Base-by-base conservation (phyloP, 2,329 filamentous ascomycete species). In the Phoma herbarum region DNA sequence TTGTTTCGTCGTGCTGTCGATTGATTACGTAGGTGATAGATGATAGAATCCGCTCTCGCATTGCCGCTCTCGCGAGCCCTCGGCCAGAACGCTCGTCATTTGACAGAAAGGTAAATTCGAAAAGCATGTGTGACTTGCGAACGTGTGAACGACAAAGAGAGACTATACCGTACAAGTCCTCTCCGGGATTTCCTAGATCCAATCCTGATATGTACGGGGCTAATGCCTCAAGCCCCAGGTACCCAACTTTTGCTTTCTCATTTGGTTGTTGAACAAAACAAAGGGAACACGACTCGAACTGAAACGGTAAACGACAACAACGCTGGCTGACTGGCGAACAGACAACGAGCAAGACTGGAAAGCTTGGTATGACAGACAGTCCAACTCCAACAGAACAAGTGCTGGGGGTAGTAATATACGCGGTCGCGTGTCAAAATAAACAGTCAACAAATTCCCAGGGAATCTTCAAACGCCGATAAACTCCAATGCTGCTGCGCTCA, bases 401-500 rank as follows among this genome's bases (percentile, higher is more conserved):
- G 49, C 39, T 54, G 26, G 46, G 35, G 50, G 45, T 54, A 45
- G 45, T 54, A 50, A 51, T 59, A 47, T 54, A 59, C 56, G 51
- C 56, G 41, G 46, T 48, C 41, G 56, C 50, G 51, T 39, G 12
- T 33, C 26, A 44, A 41, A 39, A 18, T 42, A 45, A 45, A 49
- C 14, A 44, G 43, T 33, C 44, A 49, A 55, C 23, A 61, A 63
- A 57, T 57, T 52, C 63, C 65, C 66, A 68, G 64, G 64, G 65
- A 69, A 70, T 69, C 61, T 67, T 67, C 53, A 62, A 73, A 75
- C 72, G 67, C 73, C 72, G 43, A 44, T 59, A 66, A 69, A 76
- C 73, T 71, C 73, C 73, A 64, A 76, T 76, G 73, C 73, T 76
- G 72, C 68, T 75, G 72, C 70, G 71, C 72, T 75, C 72, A 72